Percentiles rank a stretch among this genome's conserved stretches.
Conservation (phyloP, 352 stramenopile species). For the Phytophthora melonis region DNA sequence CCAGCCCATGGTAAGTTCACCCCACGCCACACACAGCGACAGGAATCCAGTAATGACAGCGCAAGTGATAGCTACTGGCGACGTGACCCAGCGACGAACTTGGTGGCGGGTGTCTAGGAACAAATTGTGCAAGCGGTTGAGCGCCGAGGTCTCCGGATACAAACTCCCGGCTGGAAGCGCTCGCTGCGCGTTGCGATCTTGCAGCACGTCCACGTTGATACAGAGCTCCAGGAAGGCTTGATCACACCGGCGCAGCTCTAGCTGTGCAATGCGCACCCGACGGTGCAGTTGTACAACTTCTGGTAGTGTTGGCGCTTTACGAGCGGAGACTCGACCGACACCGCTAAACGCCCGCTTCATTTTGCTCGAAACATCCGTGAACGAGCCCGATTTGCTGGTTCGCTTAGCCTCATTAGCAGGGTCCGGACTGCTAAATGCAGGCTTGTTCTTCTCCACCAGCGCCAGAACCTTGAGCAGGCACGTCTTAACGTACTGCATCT, state of each 20-base stretch:
- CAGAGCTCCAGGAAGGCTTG: slow-evolving; percentile 73
- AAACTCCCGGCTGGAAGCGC: slow-evolving; percentile 46
- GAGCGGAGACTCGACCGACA: not conserved
- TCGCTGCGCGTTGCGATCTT: slow-evolving; percentile 30
- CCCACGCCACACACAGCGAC: slow-evolving; percentile 72
- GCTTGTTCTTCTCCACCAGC: slow-evolving; percentile 41
- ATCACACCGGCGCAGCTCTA: slow-evolving; percentile 59
- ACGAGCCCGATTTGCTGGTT: slow-evolving; percentile 12
- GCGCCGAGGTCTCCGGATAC: slow-evolving; percentile 45
- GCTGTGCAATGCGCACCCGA: slow-evolving; percentile 45
- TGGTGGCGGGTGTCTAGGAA: slow-evolving; percentile 20
- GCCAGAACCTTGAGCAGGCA: slow-evolving; percentile 48
- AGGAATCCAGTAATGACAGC: slow-evolving; percentile 39
- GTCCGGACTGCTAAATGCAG: slow-evolving; percentile 27
- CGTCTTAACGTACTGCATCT: slow-evolving; percentile 73
- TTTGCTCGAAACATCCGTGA: slow-evolving; percentile 22
- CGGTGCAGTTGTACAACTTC: slow-evolving; percentile 67
- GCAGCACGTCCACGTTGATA: slow-evolving; percentile 49
- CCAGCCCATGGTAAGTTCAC: slow-evolving; percentile 70
- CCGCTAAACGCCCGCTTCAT: slow-evolving; percentile 27
- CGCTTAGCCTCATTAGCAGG: not conserved
- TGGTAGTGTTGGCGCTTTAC: slow-evolving; percentile 45
- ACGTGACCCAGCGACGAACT: slow-evolving; percentile 38
- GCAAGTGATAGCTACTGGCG: slow-evolving; percentile 39
- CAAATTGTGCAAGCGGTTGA: slow-evolving; percentile 48